A percentile compares a stretch with the other conserved stretches of the same genome.
Evolutionary conservation across 176 grass and related monocot genomes (phyloP).

Genomic region (Zea luxurians): DNA sequence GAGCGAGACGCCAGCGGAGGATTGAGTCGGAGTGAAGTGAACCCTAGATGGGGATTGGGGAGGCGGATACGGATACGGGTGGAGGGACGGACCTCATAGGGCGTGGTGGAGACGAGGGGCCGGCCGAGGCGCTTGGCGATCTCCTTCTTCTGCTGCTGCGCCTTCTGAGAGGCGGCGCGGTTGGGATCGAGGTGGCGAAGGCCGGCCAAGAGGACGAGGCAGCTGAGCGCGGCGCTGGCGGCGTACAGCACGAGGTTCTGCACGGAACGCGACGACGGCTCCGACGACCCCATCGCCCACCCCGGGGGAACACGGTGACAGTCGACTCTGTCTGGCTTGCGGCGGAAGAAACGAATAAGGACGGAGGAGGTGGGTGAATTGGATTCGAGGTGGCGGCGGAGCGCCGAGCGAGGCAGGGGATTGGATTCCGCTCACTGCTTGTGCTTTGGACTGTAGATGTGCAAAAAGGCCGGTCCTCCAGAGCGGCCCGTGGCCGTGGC

Average conservation of each 20-base stretch:
- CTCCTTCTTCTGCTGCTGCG: slow-evolving; percentile 95
- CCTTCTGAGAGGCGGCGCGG: slow-evolving; percentile 82
- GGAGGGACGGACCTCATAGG: slow-evolving; percentile 64
- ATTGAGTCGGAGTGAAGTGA: neutral
- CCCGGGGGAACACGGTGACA: no score
- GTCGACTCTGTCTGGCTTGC: no score
- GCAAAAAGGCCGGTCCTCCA: no score
- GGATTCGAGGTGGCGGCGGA: no score
- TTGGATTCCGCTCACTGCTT: no score
- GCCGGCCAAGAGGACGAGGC: slow-evolving; percentile 95
- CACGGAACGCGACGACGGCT: slow-evolving; percentile 64
- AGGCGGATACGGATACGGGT: no score
- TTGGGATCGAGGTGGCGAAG: slow-evolving; percentile 93
- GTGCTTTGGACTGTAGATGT: no score
- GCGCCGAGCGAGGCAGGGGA: no score
- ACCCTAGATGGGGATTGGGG: neutral
- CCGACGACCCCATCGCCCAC: slow-evolving; percentile 58
- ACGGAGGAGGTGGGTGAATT: no score
- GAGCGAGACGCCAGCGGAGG: neutral
- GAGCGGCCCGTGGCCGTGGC: no score
- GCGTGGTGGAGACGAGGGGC: slow-evolving; percentile 84
- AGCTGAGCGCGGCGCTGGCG: slow-evolving; percentile 82
- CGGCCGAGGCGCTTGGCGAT: slow-evolving; percentile 95
- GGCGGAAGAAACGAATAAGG: no score
- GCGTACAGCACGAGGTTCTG: slow-evolving; percentile 95